Evolutionary conservation across 2,329 filamentous ascomycete genomes (phyloP), one percentile per base, ranked within the genome.

Genomic region (Lachnellula suecica): DNA sequence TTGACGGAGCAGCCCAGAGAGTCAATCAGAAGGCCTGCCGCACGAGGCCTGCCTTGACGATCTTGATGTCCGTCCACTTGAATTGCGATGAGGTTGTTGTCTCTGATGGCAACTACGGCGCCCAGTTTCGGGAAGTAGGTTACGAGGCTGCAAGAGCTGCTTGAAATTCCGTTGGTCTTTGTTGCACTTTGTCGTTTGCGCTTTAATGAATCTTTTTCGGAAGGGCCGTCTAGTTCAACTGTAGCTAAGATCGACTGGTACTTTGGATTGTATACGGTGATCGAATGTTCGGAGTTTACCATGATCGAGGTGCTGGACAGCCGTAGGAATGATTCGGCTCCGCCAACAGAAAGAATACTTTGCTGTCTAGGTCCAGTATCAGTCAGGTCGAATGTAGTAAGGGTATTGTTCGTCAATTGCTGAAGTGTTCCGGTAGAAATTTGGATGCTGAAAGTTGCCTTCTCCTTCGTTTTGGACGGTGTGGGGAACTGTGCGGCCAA

Each of bases 221-320:
- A 44, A 11, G 34, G 27, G 19, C 44, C 11, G 6, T 57, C 56
- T 11, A 78, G 55, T 4, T 70, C 59, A 15, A 75, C 56, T 6
- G 71, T 69, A 2, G 72, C 73, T 56, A 79, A 71, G 3, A 75
- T 57, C 5, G 79, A 78, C 47, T 72, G 79, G 66, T 84, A 91
- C 53, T 85, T 81, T 29, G 86, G 82, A 68, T 91, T 90, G 66
- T 87, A 88, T 13, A 89, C 74, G 38, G 74, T 77, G 37, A 88
- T 78, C 0, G 77, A 74, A 9, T 75, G 70, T 0, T 75, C 62
- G 0, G 83, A 84, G n/a, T 81, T 75, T 1, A 82, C 78, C 41
- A 92, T 74, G 1, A 89, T 68, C 4, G 87, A 82, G 7, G 86
- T 83, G 51, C 79, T 81, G 7, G 86, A 88, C 0, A 91, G 72